phyloP scores from a whole-genome alignment of 179 eudicot species.

The Camellia oleifera region DNA sequence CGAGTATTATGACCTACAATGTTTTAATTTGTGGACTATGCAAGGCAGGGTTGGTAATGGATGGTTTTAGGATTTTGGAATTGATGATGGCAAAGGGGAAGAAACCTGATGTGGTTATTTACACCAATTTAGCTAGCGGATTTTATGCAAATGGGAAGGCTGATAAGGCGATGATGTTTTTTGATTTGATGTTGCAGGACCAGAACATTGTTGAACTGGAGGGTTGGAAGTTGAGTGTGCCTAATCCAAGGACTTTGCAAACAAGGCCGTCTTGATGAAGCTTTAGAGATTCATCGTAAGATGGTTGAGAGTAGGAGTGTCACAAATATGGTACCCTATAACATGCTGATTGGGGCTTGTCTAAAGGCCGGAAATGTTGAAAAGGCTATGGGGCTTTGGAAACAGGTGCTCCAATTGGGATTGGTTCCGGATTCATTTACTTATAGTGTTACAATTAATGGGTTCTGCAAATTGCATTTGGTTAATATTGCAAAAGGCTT shows the following conservation, averaged over 20 bases:
- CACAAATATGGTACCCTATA: constrained; percentile 37
- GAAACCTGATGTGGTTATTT: constrained; percentile 49
- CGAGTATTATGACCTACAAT: constrained; percentile 44
- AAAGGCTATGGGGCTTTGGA: constrained; percentile 58
- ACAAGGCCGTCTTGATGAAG: constrained; percentile 51
- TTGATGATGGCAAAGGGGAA: constrained; percentile 61
- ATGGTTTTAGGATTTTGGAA: constrained; percentile 50
- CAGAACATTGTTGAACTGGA: constrained; percentile 41
- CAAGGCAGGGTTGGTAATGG: constrained; percentile 48
- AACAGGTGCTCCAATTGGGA: constrained; percentile 29
- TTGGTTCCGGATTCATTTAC: constrained; percentile 40
- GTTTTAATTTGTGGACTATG: constrained; percentile 55
- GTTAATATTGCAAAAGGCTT: constrained; percentile 72
- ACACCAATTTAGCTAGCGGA: constrained; percentile 47
- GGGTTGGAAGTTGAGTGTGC: constrained; percentile 35
- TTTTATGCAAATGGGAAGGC: constrained; percentile 56
- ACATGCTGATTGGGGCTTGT: constrained; percentile 51
- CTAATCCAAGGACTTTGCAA: constrained; percentile 64
- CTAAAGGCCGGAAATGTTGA: constrained; percentile 42
- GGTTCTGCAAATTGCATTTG: constrained; percentile 65
- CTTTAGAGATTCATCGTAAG: constrained; percentile 41
- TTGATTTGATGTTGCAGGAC: constrained; percentile 37
- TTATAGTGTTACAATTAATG: constrained; percentile 47
- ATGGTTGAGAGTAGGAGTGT: constrained; percentile 37
- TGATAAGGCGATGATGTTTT: constrained; percentile 56